phyloP scores from a whole-genome alignment of 352 stramenopile species.

The Chrysophaeum taylorii region DNA sequence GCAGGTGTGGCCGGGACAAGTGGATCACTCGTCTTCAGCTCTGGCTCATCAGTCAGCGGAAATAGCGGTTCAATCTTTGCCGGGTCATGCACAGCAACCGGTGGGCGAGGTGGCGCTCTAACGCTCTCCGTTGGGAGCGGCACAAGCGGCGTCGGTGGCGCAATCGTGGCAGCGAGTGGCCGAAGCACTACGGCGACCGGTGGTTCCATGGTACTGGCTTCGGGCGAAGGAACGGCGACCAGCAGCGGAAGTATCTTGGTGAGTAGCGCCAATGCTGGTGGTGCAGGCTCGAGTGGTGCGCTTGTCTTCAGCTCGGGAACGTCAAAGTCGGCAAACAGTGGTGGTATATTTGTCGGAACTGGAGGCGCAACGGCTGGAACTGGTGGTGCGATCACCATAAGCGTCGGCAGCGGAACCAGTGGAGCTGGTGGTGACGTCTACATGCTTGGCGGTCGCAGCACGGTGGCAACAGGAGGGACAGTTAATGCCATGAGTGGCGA shows the following conservation, averaged over 20 bases:
- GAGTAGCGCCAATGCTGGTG: constrained; percentile 6
- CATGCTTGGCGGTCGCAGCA: too few relatives aligned
- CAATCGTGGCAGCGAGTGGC: constrained; percentile 14
- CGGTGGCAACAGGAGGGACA: too few relatives aligned
- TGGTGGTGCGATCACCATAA: too few relatives aligned
- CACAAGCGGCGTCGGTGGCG: constrained; percentile 15
- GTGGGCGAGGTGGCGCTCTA: constrained; percentile 21
- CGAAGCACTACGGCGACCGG: constrained; percentile 12
- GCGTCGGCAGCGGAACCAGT: too few relatives aligned
- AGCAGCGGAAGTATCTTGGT: background rate
- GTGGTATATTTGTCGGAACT: too few relatives aligned
- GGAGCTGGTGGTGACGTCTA: too few relatives aligned
- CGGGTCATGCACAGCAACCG: constrained; percentile 17
- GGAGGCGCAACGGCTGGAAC: too few relatives aligned
- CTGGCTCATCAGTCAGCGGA: constrained; percentile 18
- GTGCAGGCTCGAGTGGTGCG: constrained; percentile 31
- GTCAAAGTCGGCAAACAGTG: too few relatives aligned
- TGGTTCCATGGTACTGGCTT: background rate
- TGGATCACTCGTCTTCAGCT: constrained; percentile 21
- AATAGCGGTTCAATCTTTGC: constrained; percentile 21
- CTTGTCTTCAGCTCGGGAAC: too few relatives aligned
- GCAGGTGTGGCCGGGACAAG: background rate
- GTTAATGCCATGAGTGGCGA: too few relatives aligned
- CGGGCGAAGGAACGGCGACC: background rate
- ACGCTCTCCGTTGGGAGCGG: constrained; percentile 25